Percentiles rank a stretch among this genome's conserved stretches.
Evolutionary conservation across 768 basidiomycete species (phyloP).

Genomic region (Pleurotus platypus): DNA sequence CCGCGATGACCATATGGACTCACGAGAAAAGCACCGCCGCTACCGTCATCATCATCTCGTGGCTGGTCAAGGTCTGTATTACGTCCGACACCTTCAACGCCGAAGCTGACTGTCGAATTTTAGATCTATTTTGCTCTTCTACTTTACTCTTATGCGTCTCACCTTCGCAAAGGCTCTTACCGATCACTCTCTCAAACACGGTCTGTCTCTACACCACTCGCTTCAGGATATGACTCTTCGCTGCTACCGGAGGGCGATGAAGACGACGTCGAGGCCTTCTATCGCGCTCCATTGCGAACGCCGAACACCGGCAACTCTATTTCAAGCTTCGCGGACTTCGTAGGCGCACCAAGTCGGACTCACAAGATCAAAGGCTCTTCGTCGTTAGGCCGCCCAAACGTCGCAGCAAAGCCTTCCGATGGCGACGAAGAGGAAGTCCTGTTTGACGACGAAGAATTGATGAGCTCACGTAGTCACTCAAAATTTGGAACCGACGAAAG

Average conservation of each 20-base stretch:
- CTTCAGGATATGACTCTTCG: conserved; percentile 33
- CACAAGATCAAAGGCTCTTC: conserved; percentile 13
- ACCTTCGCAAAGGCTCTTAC: conserved; percentile 90
- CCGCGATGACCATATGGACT: conserved; percentile 85
- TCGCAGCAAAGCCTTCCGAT: conserved; percentile 10
- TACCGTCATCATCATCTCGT: conserved; percentile 74
- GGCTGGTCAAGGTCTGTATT: conserved; percentile 77
- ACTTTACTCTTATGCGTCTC: conserved; percentile 90
- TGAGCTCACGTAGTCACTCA: conserved; percentile 37
- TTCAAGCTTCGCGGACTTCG: conserved; percentile 62
- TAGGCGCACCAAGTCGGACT: conserved; percentile 44
- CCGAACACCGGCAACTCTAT: conserved; percentile 36
- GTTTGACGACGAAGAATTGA: conserved; percentile 59
- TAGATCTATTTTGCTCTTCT: conserved; percentile 90
- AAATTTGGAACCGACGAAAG: conserved; percentile 41
- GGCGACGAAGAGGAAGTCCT: conserved; percentile 50
- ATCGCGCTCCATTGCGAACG: conserved; percentile 57
- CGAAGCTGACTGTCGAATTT: conserved; percentile 5
- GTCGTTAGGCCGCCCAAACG: not conserved
- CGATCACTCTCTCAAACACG: conserved; percentile 68
- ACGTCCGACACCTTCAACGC: not conserved
- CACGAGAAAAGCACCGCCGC: conserved; percentile 83
- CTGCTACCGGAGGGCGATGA: conserved; percentile 60
- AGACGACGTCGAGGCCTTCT: conserved; percentile 65
- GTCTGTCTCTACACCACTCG: conserved; percentile 26